These are phyloP conservation scores for Saccharomyces paradoxus DNA, from an alignment of 805 yeast genomes.

Conservation along the genomic window DNA sequence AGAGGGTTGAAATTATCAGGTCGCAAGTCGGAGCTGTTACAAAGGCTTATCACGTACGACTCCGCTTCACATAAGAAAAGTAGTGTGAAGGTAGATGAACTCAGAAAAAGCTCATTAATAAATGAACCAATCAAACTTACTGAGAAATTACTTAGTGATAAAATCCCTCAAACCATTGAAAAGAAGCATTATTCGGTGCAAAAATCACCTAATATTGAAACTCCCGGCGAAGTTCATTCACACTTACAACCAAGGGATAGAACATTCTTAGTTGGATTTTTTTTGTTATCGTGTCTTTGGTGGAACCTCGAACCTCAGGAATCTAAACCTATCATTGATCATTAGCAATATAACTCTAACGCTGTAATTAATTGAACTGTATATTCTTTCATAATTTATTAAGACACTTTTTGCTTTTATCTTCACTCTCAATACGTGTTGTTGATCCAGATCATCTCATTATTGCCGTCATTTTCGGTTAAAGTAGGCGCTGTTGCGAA, in stretches of 20 bases:
- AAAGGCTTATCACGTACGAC: slow-evolving; percentile 12
- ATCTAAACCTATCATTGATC: neutral
- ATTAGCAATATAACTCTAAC: neutral
- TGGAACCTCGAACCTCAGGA: neutral
- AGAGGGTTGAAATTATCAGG: slow-evolving; percentile 59
- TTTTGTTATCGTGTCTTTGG: neutral
- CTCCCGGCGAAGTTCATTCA: neutral
- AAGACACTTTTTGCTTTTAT: neutral
- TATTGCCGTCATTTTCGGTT: neutral
- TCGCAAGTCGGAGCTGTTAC: slow-evolving; percentile 47
- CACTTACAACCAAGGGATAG: neutral
- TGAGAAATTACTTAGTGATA: neutral
- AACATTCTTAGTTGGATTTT: neutral
- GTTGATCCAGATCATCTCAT: neutral
- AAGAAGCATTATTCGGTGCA: neutral
- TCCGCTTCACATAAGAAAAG: neutral
- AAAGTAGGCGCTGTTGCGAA: neutral
- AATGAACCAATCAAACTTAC: neutral
- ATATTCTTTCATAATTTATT: neutral
- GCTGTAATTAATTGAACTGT: neutral
- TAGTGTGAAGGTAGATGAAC: neutral
- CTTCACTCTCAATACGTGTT: neutral
- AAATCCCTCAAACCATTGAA: neutral
- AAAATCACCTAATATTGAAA: neutral
- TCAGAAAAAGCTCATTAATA: neutral